Evolutionary conservation across 2,329 filamentous ascomycete genomes (phyloP), one percentile per base, ranked within the genome.

Genomic region (Ceratocystis huliohia): DNA sequence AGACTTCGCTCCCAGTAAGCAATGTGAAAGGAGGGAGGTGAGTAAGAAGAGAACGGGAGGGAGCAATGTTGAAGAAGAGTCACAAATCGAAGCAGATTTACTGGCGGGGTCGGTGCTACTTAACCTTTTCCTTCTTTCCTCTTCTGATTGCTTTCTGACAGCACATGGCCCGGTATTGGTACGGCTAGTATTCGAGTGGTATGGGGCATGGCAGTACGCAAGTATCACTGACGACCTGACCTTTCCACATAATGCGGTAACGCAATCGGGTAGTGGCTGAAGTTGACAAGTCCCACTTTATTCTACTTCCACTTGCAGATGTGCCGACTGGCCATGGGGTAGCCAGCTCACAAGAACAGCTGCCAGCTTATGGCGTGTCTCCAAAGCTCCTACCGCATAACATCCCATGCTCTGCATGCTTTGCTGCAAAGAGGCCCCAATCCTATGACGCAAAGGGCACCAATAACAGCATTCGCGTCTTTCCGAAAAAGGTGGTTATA

Each of bases 381-480:
- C 53, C 53, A 59, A 59, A 33, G 28, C 53, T 17, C 17, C 7
- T 59, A 10, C 37, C 37, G 13, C 37, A 41, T 10, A 10, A 41
- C 37, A 41, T 41, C 37, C 37, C 10, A 41, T 59, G 53, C 53
- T 59, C 45, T 59, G 53, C 53, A 8, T n/a, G 53, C 7, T 22
- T n/a, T 13, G 53, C 53, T 59, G 53, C 25, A 10, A 59, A 59
- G 53, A 59, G 53, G 25, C 53, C n/a, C 53, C 53, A 13, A 59
- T 59, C 53, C 53, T 20, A 59, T 59, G 53, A 59, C 53, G 53
- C 53, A 59, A 59, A 59, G 33, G 53, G 28, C 53, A 59, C 53
- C 53, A 59, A 59, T 33, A 6, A 17, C 28, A 59, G 53, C 8
- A 59, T 33, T 30, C 53, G 53, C 28, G 8, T 59, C 25, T 59